Evolutionary conservation across 2,329 filamentous ascomycete genomes (phyloP).

Genomic region (Cyphellophora attinorum): DNA sequence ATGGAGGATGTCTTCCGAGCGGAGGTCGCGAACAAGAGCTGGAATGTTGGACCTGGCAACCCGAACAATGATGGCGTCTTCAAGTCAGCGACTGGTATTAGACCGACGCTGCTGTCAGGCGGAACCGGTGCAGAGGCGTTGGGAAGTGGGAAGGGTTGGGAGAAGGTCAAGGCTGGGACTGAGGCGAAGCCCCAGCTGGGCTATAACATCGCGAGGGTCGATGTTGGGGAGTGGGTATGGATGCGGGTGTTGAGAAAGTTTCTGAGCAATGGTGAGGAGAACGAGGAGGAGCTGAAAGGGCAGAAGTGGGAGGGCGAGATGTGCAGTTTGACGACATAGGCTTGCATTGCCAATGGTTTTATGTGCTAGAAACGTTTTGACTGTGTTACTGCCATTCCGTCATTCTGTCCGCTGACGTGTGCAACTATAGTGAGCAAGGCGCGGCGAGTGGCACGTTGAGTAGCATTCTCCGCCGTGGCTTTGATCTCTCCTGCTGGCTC

Average conservation of each 20-base stretch:
- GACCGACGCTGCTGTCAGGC: slow-evolving; percentile 25
- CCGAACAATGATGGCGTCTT: slow-evolving; percentile 21
- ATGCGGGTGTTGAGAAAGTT: too few relatives aligned
- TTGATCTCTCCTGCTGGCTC: too few relatives aligned
- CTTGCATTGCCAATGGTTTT: too few relatives aligned
- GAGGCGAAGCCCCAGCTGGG: slow-evolving; percentile 21
- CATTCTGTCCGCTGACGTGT: too few relatives aligned
- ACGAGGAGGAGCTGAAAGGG: not conserved
- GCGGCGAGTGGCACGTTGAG: too few relatives aligned
- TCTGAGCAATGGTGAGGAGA: too few relatives aligned
- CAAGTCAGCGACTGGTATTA: slow-evolving; percentile 21
- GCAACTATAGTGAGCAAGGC: too few relatives aligned
- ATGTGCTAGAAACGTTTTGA: too few relatives aligned
- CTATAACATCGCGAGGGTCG: slow-evolving; percentile 25
- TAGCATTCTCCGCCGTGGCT: too few relatives aligned
- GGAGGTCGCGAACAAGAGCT: slow-evolving; percentile 20
- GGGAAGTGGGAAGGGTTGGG: slow-evolving; percentile 15
- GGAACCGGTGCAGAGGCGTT: slow-evolving; percentile 12
- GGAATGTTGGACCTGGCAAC: slow-evolving; percentile 20
- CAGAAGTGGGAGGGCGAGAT: slow-evolving; percentile 4
- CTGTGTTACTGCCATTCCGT: too few relatives aligned
- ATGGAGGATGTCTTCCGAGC: slow-evolving; percentile 27
- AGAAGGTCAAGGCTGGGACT: slow-evolving; percentile 22
- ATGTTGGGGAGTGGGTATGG: slow-evolving; percentile 27
- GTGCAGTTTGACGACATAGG: slow-evolving; percentile 4